Percentiles rank a stretch among this genome's conserved stretches.
phyloP scores from a whole-genome alignment of 2,329 filamentous ascomycete species.

The Neofusicoccum sp. region DNA sequence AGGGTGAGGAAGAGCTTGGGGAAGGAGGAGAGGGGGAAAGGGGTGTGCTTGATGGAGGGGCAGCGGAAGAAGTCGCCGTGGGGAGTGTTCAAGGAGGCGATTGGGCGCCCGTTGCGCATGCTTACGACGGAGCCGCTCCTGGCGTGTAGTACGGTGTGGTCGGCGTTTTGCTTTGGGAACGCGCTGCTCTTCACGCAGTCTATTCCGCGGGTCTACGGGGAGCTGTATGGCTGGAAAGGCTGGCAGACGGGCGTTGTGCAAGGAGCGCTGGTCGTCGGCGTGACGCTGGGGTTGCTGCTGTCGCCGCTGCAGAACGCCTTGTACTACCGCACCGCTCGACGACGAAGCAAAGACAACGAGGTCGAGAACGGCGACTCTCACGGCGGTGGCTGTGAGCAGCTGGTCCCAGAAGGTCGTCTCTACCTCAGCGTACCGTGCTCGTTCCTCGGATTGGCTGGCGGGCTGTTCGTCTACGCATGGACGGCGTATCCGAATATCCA shows the following conservation, averaged over 20 bases:
- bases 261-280: slow-evolving; percentile 46
- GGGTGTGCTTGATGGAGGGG: background rate
- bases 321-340: slow-evolving; percentile 41
- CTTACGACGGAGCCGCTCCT: slow-evolving; percentile 52
- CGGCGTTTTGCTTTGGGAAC: slow-evolving; percentile 45
- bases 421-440: slow-evolving; percentile 44
- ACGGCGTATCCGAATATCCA: slow-evolving; percentile 21
- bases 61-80: background rate
- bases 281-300: slow-evolving; percentile 41
- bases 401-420: slow-evolving; percentile 45
- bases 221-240: slow-evolving; percentile 41
- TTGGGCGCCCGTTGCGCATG: slow-evolving; percentile 36
- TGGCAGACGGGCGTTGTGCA: slow-evolving; percentile 47
- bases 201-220: slow-evolving; percentile 43
- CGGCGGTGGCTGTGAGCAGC: too few species aligned
- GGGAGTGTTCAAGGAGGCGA: slow-evolving; percentile 19
- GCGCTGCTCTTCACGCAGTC: slow-evolving; percentile 52
- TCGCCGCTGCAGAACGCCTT: slow-evolving; percentile 37
- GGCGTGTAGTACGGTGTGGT: slow-evolving; percentile 50
- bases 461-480: slow-evolving; percentile 32
- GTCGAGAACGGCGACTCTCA: too few species aligned
- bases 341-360: background rate
- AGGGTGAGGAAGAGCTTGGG: slow-evolving; percentile 28
- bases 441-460: slow-evolving; percentile 37
- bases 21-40: background rate